A percentile compares a stretch with the other conserved stretches of the same genome.
Conservation (phyloP, 2,329 filamentous ascomycete genomes). For the Fusarium xylarioides region DNA sequence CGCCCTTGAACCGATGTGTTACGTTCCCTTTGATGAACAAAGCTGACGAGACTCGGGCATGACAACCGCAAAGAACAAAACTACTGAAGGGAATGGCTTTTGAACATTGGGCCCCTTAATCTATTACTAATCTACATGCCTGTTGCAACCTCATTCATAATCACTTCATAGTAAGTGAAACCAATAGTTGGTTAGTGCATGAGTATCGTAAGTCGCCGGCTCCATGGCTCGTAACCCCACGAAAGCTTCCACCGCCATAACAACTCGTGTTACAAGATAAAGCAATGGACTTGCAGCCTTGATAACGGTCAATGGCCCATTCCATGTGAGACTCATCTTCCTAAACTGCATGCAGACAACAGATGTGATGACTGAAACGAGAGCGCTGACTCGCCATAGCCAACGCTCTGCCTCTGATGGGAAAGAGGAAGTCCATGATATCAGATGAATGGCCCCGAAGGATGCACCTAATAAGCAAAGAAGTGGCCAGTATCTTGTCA, state of each 20-base stretch:
- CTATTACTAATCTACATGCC: neutral
- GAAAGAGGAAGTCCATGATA: slow-evolving; percentile 17
- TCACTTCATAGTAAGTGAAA: slow-evolving; percentile 3
- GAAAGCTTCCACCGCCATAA: slow-evolving; percentile 20
- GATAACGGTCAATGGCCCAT: slow-evolving; percentile 1
- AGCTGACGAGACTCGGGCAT: neutral
- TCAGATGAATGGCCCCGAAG: slow-evolving; percentile 15
- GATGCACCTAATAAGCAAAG: slow-evolving; percentile 14
- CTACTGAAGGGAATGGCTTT: too few species aligned
- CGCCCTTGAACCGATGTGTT: neutral
- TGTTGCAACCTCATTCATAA: too few species aligned
- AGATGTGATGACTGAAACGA: slow-evolving; percentile 3
- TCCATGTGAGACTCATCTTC: slow-evolving; percentile 8
- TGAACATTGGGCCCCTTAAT: too few species aligned
- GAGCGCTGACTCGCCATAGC: slow-evolving; percentile 12
- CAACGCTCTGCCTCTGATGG: slow-evolving; percentile 9
- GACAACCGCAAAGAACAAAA: too few species aligned
- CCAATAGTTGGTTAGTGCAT: slow-evolving; percentile 8
- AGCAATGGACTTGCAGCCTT: slow-evolving; percentile 12
- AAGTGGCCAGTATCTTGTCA: slow-evolving; percentile 23
- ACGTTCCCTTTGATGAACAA: neutral
- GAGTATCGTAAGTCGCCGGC: slow-evolving; percentile 4
- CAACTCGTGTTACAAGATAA: slow-evolving; percentile 15
- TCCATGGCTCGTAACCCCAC: slow-evolving; percentile 16
- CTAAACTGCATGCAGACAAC: slow-evolving; percentile 12